Evolutionary conservation across 2,329 filamentous ascomycete genomes (phyloP), one percentile per base, ranked within the genome.

Genomic region (Ophiocordyceps unilateralis): DNA sequence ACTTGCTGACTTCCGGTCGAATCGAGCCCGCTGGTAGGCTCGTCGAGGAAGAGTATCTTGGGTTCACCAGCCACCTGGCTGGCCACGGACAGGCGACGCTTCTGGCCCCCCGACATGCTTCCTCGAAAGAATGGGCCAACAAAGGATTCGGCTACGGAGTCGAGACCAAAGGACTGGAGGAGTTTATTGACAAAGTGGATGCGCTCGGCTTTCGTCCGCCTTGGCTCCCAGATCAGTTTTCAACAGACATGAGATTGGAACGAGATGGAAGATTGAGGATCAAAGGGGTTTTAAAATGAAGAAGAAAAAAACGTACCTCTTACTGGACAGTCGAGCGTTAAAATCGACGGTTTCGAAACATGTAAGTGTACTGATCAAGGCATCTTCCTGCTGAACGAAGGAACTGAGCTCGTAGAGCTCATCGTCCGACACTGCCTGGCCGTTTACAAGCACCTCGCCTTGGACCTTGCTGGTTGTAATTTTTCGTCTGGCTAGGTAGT

Each of bases 41-140:
- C 84, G 54, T 91, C 83, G 26, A 93, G 63, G 54, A 93, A 91
- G 21, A 93, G 59, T 8, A 93, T 77, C 58, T 81, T 83, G 0
- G 86, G 85, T 45, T 72, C 78, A 1, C 84, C 89, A 53, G 93
- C 83, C 30, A 93, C 69, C 54, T 86, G 83, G 47, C 81, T 83
- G 1, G 84, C 85, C 5, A 93, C 78, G 50, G 82, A 83, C 8
- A 89, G 70, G 42, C 86, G 71, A 34, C 83, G 72, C 66, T 91
- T 93, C 64, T 93, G 85, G 1, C 85, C 86, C 41, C 86, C 86
- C 48, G 80, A 85, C 45, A 93, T 77, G 14, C 86, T 86, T 59
- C 88, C 91, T 11, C 77, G 74, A 48, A 91, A 81, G 0, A 84
- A 82, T 1, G 86, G 93, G 32, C 86, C 86, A 48, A 93, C 78